phyloP scores from a whole-genome alignment of 208 protist species.

The Trypanosoma conorhini region DNA sequence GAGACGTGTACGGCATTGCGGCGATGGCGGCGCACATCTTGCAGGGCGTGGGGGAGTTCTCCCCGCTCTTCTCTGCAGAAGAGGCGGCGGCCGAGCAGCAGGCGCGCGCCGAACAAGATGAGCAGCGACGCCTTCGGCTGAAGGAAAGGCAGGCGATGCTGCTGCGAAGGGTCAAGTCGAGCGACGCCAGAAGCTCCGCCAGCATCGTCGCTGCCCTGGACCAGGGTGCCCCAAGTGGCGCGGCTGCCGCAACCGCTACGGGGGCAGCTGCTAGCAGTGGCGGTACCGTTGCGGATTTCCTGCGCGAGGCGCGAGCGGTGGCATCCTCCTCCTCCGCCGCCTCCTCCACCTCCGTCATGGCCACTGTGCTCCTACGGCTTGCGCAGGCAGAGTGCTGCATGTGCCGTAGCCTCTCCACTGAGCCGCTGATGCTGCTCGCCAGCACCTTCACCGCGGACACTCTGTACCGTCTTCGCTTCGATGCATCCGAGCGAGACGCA shows the following conservation, averaged over 20 bases:
- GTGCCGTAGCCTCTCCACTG: conserved; percentile 39
- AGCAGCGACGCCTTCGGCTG: conserved; percentile 42
- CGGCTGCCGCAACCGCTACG: too few species aligned
- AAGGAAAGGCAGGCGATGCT: conserved; percentile 72
- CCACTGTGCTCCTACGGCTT: conserved; percentile 49
- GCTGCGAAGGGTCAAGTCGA: conserved; percentile 56
- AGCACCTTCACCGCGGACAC: conserved; percentile 53
- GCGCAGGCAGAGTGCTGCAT: conserved; percentile 69
- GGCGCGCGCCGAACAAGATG: conserved; percentile 26
- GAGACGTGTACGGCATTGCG: conserved; percentile 51
- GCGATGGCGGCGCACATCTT: conserved; percentile 64
- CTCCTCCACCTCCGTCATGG: conserved; percentile 8
- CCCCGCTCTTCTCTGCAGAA: not conserved
- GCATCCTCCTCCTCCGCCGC: too few species aligned
- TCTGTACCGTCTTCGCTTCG: conserved; percentile 32
- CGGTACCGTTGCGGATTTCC: not conserved
- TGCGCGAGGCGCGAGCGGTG: not conserved
- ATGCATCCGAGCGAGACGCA: conserved; percentile 14
- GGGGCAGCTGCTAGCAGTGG: too few species aligned
- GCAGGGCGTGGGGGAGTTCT: conserved; percentile 25
- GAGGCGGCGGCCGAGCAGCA: conserved; percentile 16
- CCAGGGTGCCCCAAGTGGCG: not conserved
- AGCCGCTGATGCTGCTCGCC: conserved; percentile 62
- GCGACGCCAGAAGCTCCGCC: conserved; percentile 27
- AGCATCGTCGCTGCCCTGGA: not conserved